These are phyloP conservation scores for Pichia norvegensis DNA, from an alignment of 1,139 yeast species.

Conservation along the genomic window DNA sequence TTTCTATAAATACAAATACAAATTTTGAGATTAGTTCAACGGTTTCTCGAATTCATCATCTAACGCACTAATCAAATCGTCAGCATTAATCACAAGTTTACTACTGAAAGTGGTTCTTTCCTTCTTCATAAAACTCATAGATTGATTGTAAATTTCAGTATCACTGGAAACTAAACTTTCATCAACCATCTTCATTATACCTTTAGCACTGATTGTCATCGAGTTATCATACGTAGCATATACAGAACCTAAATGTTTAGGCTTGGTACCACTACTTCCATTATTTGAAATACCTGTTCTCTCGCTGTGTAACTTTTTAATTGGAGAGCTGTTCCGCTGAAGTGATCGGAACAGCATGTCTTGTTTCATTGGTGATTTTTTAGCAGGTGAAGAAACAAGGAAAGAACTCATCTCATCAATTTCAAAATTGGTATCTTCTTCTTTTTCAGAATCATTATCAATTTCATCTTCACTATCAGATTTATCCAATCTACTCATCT, in stretches of 20 bases:
- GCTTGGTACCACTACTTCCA: slow-evolving; percentile 7
- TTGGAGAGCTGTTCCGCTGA: slow-evolving; percentile 6
- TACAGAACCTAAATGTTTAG: slow-evolving; percentile 14
- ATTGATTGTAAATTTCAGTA: slow-evolving; percentile 23
- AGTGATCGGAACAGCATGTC: slow-evolving; percentile 5
- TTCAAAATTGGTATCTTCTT: not conserved
- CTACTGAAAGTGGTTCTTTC: slow-evolving; percentile 13
- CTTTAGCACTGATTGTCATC: slow-evolving; percentile 29
- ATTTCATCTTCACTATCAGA: slow-evolving; percentile 5
- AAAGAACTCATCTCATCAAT: not conserved
- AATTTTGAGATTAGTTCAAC: not conserved
- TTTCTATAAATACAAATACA: slow-evolving; percentile 1
- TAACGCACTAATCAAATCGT: slow-evolving; percentile 24
- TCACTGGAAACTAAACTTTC: slow-evolving; percentile 30
- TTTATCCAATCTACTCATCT: slow-evolving; percentile 10
- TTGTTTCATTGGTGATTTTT: slow-evolving; percentile 1
- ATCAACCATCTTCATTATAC: slow-evolving; percentile 31
- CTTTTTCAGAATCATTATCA: slow-evolving; percentile 1
- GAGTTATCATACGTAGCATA: slow-evolving; percentile 27
- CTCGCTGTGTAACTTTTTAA: slow-evolving; percentile 8
- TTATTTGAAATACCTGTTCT: slow-evolving; percentile 8
- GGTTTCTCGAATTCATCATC: slow-evolving; percentile 6
- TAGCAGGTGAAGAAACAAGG: slow-evolving; percentile 5
- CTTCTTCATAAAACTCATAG: slow-evolving; percentile 16
- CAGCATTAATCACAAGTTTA: slow-evolving; percentile 21